Evolutionary conservation across 257 asterid species (phyloP).

Genomic region (Solanum piurae): DNA sequence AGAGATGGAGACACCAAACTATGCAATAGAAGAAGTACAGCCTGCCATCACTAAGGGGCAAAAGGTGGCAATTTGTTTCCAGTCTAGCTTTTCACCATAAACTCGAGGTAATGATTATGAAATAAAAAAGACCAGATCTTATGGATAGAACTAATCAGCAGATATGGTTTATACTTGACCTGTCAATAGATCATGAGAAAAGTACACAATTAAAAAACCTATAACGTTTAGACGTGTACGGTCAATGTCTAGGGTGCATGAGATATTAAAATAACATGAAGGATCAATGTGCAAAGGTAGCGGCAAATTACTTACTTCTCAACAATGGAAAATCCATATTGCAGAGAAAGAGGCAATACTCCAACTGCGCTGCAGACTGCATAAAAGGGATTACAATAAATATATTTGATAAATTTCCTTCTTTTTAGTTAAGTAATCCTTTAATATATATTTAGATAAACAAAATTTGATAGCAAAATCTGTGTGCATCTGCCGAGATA

Average conservation of each 20-base stretch:
- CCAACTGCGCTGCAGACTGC: conserved; percentile 99
- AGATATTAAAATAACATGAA: neutral
- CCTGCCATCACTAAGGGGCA: neutral
- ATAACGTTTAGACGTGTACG: neutral
- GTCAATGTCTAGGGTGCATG: neutral
- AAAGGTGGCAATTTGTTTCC: neutral
- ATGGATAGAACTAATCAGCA: neutral
- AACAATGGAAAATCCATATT: conserved; percentile 78
- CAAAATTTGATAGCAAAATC: neutral
- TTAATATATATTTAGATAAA: neutral
- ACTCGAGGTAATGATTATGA: neutral
- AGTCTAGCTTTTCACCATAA: neutral
- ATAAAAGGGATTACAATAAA: conserved; percentile 23
- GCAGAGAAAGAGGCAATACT: conserved; percentile 94
- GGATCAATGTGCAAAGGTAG: conserved; percentile 8
- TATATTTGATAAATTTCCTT: neutral
- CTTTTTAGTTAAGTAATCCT: neutral
- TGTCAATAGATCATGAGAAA: neutral
- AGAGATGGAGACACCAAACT: neutral
- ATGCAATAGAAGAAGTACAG: neutral
- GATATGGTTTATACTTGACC: neutral
- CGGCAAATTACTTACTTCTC: conserved; percentile 55
- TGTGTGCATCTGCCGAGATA: conserved; percentile 3
- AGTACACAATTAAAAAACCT: neutral
- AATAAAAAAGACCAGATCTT: neutral